Percentiles rank a stretch among this genome's conserved stretches.
Conservation (phyloP, 805 yeast genomes). For the Sungouiella blattae region DNA sequence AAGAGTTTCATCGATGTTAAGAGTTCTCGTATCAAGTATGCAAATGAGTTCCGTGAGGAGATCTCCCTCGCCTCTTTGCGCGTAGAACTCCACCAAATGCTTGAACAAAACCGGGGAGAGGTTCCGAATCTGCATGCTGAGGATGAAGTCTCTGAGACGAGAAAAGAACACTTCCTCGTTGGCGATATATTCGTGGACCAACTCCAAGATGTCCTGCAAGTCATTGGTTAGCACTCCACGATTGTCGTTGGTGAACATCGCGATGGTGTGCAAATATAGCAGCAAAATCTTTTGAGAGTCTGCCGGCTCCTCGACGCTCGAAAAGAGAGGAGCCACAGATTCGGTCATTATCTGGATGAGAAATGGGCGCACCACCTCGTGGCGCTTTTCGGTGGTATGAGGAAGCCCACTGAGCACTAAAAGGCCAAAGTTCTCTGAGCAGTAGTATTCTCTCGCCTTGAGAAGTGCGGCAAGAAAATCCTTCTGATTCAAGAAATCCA, state of each 20-base stretch:
- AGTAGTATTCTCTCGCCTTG: conserved; percentile 51
- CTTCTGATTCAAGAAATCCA: conserved; percentile 44
- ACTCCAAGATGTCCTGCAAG: conserved; percentile 15
- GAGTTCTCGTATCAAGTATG: conserved; percentile 56
- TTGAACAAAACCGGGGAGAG: conserved; percentile 66
- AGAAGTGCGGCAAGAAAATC: conserved; percentile 55
- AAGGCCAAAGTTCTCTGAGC: conserved; percentile 41
- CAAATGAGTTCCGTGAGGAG: conserved; percentile 67
- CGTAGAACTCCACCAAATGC: conserved; percentile 53
- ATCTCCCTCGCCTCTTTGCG: conserved; percentile 38
- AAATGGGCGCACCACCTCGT: conserved; percentile 47
- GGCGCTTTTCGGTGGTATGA: conserved; percentile 37
- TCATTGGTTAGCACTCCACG: conserved; percentile 6
- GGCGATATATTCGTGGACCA: conserved; percentile 24
- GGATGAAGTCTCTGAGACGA: conserved; percentile 49
- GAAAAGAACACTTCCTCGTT: conserved; percentile 45
- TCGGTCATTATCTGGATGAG: conserved; percentile 56
- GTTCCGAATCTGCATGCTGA: conserved; percentile 39
- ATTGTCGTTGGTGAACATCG: conserved; percentile 6
- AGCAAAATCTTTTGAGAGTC: neutral
- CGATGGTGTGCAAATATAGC: conserved; percentile 16
- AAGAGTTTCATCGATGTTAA: conserved; percentile 78
- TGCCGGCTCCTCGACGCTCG: no score
- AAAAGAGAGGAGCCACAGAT: conserved; percentile 43
- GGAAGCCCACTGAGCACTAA: conserved; percentile 60